Evolutionary conservation across 441 rosid species (phyloP).

Genomic region (Eruca vesicaria): DNA sequence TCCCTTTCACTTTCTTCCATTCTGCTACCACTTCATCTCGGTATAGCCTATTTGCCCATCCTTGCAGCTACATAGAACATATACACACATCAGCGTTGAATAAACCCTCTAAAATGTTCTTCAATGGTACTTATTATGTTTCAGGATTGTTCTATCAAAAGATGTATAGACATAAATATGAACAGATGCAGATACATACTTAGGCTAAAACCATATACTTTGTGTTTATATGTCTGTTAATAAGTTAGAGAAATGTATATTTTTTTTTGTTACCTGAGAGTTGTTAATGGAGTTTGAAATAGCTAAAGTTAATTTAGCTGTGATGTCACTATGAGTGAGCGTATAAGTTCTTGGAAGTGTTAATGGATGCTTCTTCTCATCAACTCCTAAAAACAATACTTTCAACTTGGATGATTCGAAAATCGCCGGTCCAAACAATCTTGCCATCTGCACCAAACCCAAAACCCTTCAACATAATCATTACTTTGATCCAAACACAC

Average conservation of each 20-base stretch:
- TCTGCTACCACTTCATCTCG: slow-evolving; percentile 96
- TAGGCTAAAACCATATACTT: not conserved
- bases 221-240: not conserved
- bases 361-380: slow-evolving; percentile 90
- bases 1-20: slow-evolving; percentile 90
- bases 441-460: slow-evolving; percentile 53
- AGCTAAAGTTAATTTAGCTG: slow-evolving; percentile 77
- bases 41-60: slow-evolving; percentile 84
- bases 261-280: slow-evolving; percentile 62
- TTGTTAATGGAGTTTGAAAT: slow-evolving; percentile 84
- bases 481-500: not conserved
- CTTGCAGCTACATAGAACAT: slow-evolving; percentile 65
- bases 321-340: slow-evolving; percentile 81
- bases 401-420: slow-evolving; percentile 92
- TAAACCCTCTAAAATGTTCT: not conserved
- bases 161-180: not conserved
- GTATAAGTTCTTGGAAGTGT: slow-evolving; percentile 85
- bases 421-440: slow-evolving; percentile 89
- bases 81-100: not conserved
- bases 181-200: not conserved
- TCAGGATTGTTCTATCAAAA: not conserved
- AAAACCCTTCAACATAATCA: not conserved
- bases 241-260: not conserved
- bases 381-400: slow-evolving; percentile 85
- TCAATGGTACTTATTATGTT: not conserved